These are phyloP conservation scores for Kappamyces sp. DNA, from an alignment of 192 early-diverging fungal genomes.

Conservation along the genomic window DNA sequence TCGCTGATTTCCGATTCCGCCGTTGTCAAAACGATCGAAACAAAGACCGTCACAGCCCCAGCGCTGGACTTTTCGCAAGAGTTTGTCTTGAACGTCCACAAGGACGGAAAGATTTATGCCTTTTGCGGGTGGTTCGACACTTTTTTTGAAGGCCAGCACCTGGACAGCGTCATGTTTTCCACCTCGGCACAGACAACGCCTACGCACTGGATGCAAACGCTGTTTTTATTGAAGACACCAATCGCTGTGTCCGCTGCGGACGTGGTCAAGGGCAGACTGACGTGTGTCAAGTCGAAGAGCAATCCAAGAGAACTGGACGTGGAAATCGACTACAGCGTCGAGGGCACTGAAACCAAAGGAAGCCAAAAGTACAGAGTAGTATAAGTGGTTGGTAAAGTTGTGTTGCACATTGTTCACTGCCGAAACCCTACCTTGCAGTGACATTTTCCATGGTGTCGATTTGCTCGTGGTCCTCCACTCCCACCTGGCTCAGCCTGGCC, in stretches of 20 bases:
- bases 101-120: conserved; percentile 59
- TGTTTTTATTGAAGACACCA: conserved; percentile 66
- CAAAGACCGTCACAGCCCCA: conserved; percentile 16
- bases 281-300: conserved; percentile 52
- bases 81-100: conserved; percentile 54
- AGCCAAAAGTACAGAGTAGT: neutral
- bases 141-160: conserved; percentile 53
- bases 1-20: conserved; percentile 62
- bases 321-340: conserved; percentile 18
- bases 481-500: no score
- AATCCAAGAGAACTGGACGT: conserved; percentile 72
- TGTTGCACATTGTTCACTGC: no score
- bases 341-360: conserved; percentile 8
- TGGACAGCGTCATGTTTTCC: conserved; percentile 45
- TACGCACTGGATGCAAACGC: conserved; percentile 98
- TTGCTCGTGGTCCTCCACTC: no score
- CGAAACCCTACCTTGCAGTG: no score
- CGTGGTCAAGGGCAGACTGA: conserved; percentile 55
- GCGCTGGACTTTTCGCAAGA: conserved; percentile 59
- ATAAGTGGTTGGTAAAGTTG: neutral
- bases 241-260: conserved; percentile 46
- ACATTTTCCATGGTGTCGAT: no score
- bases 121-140: conserved; percentile 94
- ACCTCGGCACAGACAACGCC: conserved; percentile 69
- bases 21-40: conserved; percentile 35